These are phyloP conservation scores for Claviceps maximensis DNA, from an alignment of 2,329 filamentous ascomycete species.

Conservation along the genomic window DNA sequence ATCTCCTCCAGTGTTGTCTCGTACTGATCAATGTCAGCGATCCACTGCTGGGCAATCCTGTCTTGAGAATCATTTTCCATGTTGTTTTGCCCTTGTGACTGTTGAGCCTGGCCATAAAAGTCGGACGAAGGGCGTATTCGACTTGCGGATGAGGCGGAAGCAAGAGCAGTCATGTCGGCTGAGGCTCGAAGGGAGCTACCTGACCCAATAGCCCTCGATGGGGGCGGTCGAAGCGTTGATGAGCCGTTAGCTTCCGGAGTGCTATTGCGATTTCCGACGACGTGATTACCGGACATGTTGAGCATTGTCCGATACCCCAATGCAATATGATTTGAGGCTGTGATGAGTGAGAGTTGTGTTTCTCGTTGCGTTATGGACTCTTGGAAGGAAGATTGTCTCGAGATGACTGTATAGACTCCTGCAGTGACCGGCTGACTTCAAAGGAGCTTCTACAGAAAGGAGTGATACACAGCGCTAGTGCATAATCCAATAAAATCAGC, in stretches of 20 bases:
- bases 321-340: neutral
- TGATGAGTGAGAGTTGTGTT: neutral
- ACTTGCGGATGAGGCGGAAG: constrained; percentile 51
- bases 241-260: constrained; percentile 82
- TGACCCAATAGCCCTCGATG: constrained; percentile 62
- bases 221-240: constrained; percentile 69
- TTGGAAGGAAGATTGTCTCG: constrained; percentile 10
- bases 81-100: constrained; percentile 52
- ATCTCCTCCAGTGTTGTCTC: constrained; percentile 98
- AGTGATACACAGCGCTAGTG: constrained; percentile 1
- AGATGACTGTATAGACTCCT: constrained; percentile 40
- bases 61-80: constrained; percentile 73
- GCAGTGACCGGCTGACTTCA: constrained; percentile 76
- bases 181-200: constrained; percentile 85
- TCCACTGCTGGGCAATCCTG: constrained; percentile 94
- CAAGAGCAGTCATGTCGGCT: constrained; percentile 83
- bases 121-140: constrained; percentile 92
- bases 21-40: constrained; percentile 96
- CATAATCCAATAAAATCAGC: constrained; percentile 18
- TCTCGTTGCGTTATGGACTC: neutral
- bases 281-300: constrained; percentile 55
- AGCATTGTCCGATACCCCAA: constrained; percentile 27
- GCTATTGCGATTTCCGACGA: constrained; percentile 83
- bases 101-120: constrained; percentile 70
- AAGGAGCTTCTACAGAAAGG: constrained; percentile 40